A percentile compares a stretch with the other conserved stretches of the same genome.
Conservation (phyloP, 2,329 filamentous ascomycete species). For the Paraphoma chrysanthemicola region DNA sequence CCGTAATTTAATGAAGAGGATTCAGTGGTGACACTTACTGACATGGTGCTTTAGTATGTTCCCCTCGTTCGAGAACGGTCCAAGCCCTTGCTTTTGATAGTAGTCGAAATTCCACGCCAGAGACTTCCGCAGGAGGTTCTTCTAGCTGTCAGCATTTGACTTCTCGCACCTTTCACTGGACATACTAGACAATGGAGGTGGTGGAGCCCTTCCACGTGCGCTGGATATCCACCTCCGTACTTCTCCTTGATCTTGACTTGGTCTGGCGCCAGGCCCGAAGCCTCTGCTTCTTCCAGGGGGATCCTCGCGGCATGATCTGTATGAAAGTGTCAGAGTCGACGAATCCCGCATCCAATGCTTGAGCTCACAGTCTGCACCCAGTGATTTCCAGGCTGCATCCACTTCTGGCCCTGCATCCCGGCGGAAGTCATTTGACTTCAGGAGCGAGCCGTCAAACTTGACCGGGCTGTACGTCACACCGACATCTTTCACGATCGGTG, state of each 20-base stretch:
- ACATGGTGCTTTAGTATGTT: conserved; percentile 63
- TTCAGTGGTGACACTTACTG: conserved; percentile 53
- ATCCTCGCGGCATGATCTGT: conserved; percentile 53
- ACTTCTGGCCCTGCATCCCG: conserved; percentile 60
- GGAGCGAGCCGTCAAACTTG: conserved; percentile 64
- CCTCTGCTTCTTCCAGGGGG: conserved; percentile 55
- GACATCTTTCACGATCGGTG: conserved; percentile 49
- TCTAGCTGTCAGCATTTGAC: not conserved
- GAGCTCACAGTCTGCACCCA: conserved; percentile 59
- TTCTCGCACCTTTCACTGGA: not conserved
- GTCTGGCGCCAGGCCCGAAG: conserved; percentile 59
- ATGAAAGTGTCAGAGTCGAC: not conserved
- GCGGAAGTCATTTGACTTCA: conserved; percentile 62
- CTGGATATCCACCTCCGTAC: conserved; percentile 66
- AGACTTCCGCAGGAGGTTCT: conserved; percentile 66
- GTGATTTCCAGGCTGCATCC: conserved; percentile 63
- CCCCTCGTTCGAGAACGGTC: conserved; percentile 64
- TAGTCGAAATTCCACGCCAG: conserved; percentile 67
- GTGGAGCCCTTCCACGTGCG: conserved; percentile 64
- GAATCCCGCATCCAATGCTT: not conserved
- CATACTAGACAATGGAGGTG: conserved; percentile 65
- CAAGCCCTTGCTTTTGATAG: conserved; percentile 59
- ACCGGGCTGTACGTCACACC: conserved; percentile 49
- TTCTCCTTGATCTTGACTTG: conserved; percentile 64
- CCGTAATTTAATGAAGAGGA: not conserved